Base-by-base conservation (phyloP, 73 alveolate species). In the Paraurostyla sp. region DNA sequence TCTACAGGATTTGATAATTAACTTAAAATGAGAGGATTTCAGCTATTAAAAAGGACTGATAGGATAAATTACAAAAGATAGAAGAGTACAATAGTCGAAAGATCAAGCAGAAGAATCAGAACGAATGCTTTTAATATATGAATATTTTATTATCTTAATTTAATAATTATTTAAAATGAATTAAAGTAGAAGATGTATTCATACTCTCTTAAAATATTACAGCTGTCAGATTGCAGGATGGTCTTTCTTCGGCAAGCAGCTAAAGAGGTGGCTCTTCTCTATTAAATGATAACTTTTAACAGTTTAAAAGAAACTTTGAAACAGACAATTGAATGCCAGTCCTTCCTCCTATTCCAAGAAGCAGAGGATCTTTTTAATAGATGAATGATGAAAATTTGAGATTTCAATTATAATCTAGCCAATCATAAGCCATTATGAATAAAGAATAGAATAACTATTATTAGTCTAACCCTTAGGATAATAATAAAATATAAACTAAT, bases 301-400 rank as follows among this genome's bases (percentile, higher is more conserved):
- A 65, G 25, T 65, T 38, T 40, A 65, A 65, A 22, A 35, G 41
- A 40, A 38, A 65, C 23, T 65, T 65, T 65, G 48, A 60, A 27
- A 32, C 35, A 9, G 41, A 6, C 3, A 58, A 65, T 65, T n/a
- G n/a, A n/a, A 30, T 38, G 36, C 41, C 41, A 13, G 3, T 65
- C 1, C 41, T 65, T 18, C 82, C 82, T 18, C 82, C 82, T 13
- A 65, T 65, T 13, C 82, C 82, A 32, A 65, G 82, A 40, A 65
- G 82, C 23, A 65, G 82, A 40, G 82, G 82, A 2, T 65, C 82
- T 65, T 65, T 11, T 65, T 38, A 65, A 38, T 6, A 38, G 13
- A 7, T 36, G 36, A 65, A 65, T 65, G 82, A 65, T 65, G 58
- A 65, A 1, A 65, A 35, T 65, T 7, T 0, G 3, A 65, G 82